phyloP scores from a whole-genome alignment of 2,329 filamentous ascomycete species.

The Harringtonia aguacate region DNA sequence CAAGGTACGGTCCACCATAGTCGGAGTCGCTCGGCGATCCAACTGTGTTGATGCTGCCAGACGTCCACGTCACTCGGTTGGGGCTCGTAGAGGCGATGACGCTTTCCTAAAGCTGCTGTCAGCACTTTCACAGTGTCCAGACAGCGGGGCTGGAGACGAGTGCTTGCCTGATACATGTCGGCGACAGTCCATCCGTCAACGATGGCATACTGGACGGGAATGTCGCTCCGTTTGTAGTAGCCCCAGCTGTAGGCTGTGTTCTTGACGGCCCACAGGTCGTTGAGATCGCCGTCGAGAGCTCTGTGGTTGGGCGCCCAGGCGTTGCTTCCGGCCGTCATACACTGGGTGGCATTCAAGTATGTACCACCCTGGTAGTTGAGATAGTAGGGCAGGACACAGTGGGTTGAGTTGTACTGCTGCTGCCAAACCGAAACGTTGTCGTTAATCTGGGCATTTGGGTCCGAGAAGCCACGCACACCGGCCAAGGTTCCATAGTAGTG shows the following conservation, averaged over 20 bases:
- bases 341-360: slow-evolving; percentile 40
- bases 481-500: slow-evolving; percentile 46
- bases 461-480: slow-evolving; percentile 43
- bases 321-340: slow-evolving; percentile 40
- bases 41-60: slow-evolving; percentile 39
- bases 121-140: slow-evolving; percentile 24
- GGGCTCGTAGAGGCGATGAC: slow-evolving; percentile 41
- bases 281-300: slow-evolving; percentile 37
- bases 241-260: slow-evolving; percentile 44
- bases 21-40: slow-evolving; percentile 29
- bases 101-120: background rate
- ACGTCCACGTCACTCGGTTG: slow-evolving; percentile 39
- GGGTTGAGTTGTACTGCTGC: slow-evolving; percentile 1
- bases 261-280: slow-evolving; percentile 41
- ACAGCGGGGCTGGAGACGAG: background rate
- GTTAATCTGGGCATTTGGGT: slow-evolving; percentile 43
- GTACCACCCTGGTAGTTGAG: slow-evolving; percentile 41
- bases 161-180: slow-evolving; percentile 37
- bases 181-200: slow-evolving; percentile 44
- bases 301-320: slow-evolving; percentile 40
- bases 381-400: slow-evolving; percentile 37
- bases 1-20: slow-evolving; percentile 35
- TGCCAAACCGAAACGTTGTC: background rate
- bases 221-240: slow-evolving; percentile 36
- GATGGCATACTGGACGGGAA: slow-evolving; percentile 45